Conservation (phyloP, 495 filamentous ascomycete genomes). For the Penicillium goetzii region DNA sequence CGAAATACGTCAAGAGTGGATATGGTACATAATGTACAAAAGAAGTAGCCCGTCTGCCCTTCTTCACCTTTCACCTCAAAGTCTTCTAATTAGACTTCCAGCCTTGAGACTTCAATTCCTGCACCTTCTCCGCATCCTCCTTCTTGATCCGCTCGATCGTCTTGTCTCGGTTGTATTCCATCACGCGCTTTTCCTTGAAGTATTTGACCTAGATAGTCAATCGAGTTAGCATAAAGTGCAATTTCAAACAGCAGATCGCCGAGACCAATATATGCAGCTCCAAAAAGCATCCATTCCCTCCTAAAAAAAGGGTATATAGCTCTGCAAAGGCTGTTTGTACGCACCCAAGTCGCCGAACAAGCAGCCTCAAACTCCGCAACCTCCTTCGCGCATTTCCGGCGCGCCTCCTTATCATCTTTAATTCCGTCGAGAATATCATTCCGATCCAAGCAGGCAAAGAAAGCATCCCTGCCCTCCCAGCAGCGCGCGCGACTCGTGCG, state of each 20-base stretch:
- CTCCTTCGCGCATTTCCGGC: conserved; percentile 68
- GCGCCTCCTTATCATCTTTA: conserved; percentile 66
- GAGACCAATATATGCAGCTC: background rate
- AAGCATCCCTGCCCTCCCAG: conserved; percentile 84
- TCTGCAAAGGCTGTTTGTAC: conserved; percentile 27
- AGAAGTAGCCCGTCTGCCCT: conserved; percentile 2
- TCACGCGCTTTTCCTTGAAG: conserved; percentile 93
- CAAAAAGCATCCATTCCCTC: conserved; percentile 11
- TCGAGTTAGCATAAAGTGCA: conserved; percentile 18
- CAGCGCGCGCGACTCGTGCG: conserved; percentile 76
- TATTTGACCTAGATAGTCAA: conserved; percentile 74
- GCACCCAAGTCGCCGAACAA: conserved; percentile 82
- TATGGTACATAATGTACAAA: conserved; percentile 39
- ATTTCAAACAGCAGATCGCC: background rate
- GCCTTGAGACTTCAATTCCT: conserved; percentile 57
- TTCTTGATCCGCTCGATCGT: conserved; percentile 76
- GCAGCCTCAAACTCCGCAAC: conserved; percentile 69
- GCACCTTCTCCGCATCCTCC: conserved; percentile 67
- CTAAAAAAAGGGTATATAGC: background rate
- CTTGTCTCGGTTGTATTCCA: conserved; percentile 82
- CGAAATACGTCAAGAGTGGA: conserved; percentile 28
- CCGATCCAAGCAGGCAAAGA: conserved; percentile 82
- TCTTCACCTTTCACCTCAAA: background rate
- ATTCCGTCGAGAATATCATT: conserved; percentile 84
- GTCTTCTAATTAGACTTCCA: conserved; percentile 33